Base-by-base conservation (phyloP, 192 early-diverging fungal genomes). In the Allomyces arbusculus region DNA sequence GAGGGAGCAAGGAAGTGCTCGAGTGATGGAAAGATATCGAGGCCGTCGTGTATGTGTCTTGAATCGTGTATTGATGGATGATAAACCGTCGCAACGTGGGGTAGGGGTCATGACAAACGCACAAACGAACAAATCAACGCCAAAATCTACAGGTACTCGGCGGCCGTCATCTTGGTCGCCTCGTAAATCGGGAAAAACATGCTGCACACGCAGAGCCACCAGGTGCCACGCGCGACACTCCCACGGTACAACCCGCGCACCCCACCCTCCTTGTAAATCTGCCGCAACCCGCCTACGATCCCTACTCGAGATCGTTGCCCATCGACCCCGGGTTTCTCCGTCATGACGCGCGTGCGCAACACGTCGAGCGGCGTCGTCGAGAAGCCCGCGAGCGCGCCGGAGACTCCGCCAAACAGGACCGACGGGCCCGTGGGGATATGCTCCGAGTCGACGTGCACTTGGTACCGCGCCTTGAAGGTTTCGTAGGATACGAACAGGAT, bases 111-210 rank as follows among this genome's bases (percentile, higher is more conserved):
- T 40, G 7, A 40, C 33, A 40, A 40, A 40, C 33, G 33, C 33
- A 40, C 33, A 40, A 40, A 40, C 33, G 7, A 40, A 40, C 33
- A 40, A 40, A 40, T n/a, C n/a, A n/a, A n/a, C n/a, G n/a, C 33
- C 33, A 40, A 40, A 40, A 40, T 40, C 33, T 40, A 40, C 33
- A 40, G 33, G 33, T 40, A 40, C 33, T 40, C 33, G 33, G 33
- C 33, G 33, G 33, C 33, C 33, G 33, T 40, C 33, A 40, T 1
- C 64, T 79, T 82, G 63, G 76, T 69, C 19, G 76, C 67, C 68
- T 87, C 85, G 68, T 88, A 88, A 23, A 80, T 77, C 1, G 87
- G 84, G 73, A 89, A 89, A 71, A 89, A 89, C 67, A 86, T 86
- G 23, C 81, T 82, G 67, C 87, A 89, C 23, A 89, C 84, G 66